Evolutionary conservation across 1,284 basidiomycete species (phyloP).

Genomic region (Polyporus tsugae): DNA sequence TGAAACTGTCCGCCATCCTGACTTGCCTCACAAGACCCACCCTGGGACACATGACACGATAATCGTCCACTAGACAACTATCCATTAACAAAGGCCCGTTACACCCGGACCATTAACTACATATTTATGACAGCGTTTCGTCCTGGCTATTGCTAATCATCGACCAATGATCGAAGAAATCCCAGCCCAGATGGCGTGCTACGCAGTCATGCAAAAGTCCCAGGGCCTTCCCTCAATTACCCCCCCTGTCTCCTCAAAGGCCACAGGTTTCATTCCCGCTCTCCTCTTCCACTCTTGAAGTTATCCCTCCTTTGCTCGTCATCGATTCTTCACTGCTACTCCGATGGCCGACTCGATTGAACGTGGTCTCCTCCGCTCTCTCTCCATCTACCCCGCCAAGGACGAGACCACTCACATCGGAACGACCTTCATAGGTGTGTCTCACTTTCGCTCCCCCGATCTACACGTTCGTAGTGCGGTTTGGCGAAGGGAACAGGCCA

Average conservation of each 20-base stretch:
- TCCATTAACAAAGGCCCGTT: background rate
- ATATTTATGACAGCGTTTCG: background rate
- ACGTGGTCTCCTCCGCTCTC: constrained; percentile 16
- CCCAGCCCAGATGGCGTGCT: constrained; percentile 6
- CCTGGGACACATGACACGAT: background rate
- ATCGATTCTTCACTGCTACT: background rate
- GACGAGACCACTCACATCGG: constrained; percentile 48
- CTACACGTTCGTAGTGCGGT: background rate
- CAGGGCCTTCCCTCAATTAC: background rate
- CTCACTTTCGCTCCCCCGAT: background rate
- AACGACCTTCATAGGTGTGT: constrained; percentile 26
- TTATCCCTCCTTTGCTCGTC: background rate
- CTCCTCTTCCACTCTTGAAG: background rate
- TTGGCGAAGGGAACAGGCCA: background rate
- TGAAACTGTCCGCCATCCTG: background rate
- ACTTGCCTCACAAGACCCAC: background rate
- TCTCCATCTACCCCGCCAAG: constrained; percentile 3
- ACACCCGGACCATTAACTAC: background rate
- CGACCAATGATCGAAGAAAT: background rate
- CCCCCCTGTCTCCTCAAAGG: background rate
- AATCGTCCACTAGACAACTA: background rate
- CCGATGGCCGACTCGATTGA: constrained; percentile 9
- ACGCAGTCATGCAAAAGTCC: background rate
- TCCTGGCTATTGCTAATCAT: background rate
- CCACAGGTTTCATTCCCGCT: background rate